A percentile compares a stretch with the other conserved stretches of the same genome.
Conservation (phyloP, 345 rosid species). For the Lumnitzera racemosa region DNA sequence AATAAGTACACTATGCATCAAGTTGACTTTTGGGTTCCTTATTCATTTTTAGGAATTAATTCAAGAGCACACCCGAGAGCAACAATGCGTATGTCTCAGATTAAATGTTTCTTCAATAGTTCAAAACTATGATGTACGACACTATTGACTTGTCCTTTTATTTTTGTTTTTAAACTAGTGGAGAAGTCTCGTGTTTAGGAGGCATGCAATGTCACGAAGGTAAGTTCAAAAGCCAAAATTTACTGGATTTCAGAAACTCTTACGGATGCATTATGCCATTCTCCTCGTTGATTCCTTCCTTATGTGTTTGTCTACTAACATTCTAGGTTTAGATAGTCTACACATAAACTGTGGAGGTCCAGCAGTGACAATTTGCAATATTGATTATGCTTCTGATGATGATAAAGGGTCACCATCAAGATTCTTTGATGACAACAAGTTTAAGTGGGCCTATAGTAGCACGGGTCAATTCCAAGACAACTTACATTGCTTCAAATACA, state of each 20-base stretch:
- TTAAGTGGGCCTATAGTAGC: slow-evolving; percentile 45
- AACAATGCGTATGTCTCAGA: not conserved
- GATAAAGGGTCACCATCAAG: not conserved
- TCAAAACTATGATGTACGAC: too few species aligned
- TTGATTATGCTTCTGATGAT: not conserved
- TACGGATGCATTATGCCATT: too few species aligned
- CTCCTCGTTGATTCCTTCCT: not conserved
- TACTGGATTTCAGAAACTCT: too few species aligned
- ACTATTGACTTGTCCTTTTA: not conserved
- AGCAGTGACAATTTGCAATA: not conserved
- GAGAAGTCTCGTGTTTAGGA: not conserved
- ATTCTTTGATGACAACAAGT: not conserved
- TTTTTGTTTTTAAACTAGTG: not conserved
- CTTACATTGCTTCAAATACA: slow-evolving; percentile 6
- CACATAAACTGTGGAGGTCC: slow-evolving; percentile 14
- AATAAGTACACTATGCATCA: too few species aligned
- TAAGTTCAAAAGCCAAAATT: not conserved
- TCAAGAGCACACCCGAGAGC: not conserved
- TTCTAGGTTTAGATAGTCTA: not conserved
- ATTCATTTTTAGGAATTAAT: not conserved
- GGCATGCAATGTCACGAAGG: not conserved
- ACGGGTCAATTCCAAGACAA: slow-evolving; percentile 30
- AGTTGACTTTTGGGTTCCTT: too few species aligned
- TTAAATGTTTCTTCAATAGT: too few species aligned
- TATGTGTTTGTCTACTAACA: not conserved